These are phyloP conservation scores for Coemansia sp. DNA, from an alignment of 192 early-diverging fungal species.

Conservation along the genomic window DNA sequence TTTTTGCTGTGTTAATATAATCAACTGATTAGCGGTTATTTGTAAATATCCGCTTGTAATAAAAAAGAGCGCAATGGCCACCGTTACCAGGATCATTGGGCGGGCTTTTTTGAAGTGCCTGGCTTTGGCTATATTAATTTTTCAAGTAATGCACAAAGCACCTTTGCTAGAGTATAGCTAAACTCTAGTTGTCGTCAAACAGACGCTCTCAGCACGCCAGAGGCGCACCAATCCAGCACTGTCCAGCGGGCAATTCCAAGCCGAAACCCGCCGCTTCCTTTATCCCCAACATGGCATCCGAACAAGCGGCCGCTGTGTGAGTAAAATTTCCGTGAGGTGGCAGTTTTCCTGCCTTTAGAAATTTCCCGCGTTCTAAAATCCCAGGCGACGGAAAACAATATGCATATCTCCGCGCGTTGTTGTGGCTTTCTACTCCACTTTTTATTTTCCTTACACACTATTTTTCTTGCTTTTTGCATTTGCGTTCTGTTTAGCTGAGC, in stretches of 20 bases:
- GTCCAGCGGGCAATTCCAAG: background rate
- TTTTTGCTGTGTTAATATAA: conserved; percentile 29
- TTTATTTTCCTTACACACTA: background rate
- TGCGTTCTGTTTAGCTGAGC: background rate
- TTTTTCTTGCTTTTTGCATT: conserved; percentile 8
- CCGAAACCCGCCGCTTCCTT: background rate
- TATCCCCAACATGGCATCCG: background rate
- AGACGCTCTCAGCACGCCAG: no score
- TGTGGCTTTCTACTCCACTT: conserved; percentile 2
- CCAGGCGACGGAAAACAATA: background rate
- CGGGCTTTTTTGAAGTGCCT: no score
- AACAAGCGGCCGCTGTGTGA: background rate
- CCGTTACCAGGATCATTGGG: no score
- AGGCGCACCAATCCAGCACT: background rate
- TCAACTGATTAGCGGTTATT: background rate
- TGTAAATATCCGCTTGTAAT: background rate
- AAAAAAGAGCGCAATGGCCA: background rate
- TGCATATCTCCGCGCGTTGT: background rate
- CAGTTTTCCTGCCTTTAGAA: conserved; percentile 7
- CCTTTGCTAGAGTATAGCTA: no score
- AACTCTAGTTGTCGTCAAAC: no score
- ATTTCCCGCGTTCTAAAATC: conserved; percentile 9
- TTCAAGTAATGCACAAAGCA: no score
- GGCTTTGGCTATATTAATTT: no score
- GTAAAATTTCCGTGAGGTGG: conserved; percentile 17